These are phyloP conservation scores for Fraxinus nigra DNA, from an alignment of 305 asterid genomes.

Conservation along the genomic window DNA sequence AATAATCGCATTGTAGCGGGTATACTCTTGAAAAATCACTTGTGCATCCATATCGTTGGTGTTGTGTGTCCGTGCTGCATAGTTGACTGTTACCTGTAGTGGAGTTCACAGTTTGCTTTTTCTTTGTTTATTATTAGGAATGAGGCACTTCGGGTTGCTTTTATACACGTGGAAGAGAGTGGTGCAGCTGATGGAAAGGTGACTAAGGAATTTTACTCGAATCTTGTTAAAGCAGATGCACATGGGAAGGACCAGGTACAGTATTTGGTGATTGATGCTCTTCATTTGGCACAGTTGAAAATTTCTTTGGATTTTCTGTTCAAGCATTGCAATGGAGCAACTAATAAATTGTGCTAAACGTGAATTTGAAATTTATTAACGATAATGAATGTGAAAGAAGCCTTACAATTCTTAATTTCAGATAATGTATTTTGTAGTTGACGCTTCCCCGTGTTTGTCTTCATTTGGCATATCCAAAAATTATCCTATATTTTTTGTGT, in stretches of 20 bases:
- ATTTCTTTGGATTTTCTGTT: background rate
- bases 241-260: constrained; percentile 95
- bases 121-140: constrained; percentile 46
- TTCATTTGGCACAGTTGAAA: constrained; percentile 16
- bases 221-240: constrained; percentile 93
- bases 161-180: constrained; percentile 82
- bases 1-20: no score
- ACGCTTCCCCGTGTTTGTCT: background rate
- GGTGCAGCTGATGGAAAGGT: constrained; percentile 56
- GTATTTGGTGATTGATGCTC: constrained; percentile 16
- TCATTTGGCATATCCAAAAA: background rate
- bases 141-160: constrained; percentile 99
- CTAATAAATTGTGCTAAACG: background rate
- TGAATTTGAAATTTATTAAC: background rate
- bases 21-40: background rate
- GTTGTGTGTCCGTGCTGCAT: background rate
- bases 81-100: constrained; percentile 2
- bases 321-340: background rate
- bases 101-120: constrained; percentile 21
- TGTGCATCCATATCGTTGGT: background rate
- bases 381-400: background rate
- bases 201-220: constrained; percentile 72
- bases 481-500: background rate
- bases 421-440: background rate
- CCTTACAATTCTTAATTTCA: background rate